These are phyloP conservation scores for Paecilomyces formosus DNA, from an alignment of 2,329 filamentous ascomycete genomes.

Conservation along the genomic window DNA sequence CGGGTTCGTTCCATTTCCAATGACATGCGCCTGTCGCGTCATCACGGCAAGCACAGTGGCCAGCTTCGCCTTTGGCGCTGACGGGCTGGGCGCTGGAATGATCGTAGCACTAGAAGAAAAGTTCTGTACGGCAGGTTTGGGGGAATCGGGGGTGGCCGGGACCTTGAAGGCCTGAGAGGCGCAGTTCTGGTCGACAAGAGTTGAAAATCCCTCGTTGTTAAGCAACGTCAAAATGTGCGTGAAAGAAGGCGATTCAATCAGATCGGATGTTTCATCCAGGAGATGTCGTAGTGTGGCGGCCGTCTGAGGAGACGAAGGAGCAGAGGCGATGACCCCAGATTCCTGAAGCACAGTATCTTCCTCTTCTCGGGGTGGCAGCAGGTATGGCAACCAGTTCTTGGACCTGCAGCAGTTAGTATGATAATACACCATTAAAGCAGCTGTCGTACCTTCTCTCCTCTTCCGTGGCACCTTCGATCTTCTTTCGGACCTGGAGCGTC, in stretches of 20 bases:
- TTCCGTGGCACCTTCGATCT: slow-evolving; percentile 69
- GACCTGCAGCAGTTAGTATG: slow-evolving; percentile 27
- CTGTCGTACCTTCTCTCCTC: slow-evolving; percentile 49
- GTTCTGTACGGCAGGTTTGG: slow-evolving; percentile 28
- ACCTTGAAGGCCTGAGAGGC: slow-evolving; percentile 68
- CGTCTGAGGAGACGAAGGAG: slow-evolving; percentile 28
- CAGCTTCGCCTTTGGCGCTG: slow-evolving; percentile 58
- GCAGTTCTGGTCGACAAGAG: slow-evolving; percentile 75
- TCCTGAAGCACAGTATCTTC: slow-evolving; percentile 80
- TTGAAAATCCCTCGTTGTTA: slow-evolving; percentile 79
- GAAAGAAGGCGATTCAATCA: slow-evolving; percentile 91
- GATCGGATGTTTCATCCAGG: slow-evolving; percentile 89
- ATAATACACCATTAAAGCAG: not conserved
- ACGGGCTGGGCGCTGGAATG: slow-evolving; percentile 19
- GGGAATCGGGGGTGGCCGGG: slow-evolving; percentile 7
- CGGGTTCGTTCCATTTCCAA: slow-evolving; percentile 60
- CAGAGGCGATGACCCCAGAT: slow-evolving; percentile 60
- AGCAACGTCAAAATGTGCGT: slow-evolving; percentile 76
- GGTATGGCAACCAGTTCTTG: slow-evolving; percentile 70
- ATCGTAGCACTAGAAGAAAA: slow-evolving; percentile 37
- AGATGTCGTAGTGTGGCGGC: slow-evolving; percentile 63
- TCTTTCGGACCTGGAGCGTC: slow-evolving; percentile 73
- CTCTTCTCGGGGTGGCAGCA: slow-evolving; percentile 70
- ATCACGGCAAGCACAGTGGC: slow-evolving; percentile 86
- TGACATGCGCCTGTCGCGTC: slow-evolving; percentile 81